Base-by-base conservation (phyloP, 176 grass and related monocot species). In the Thinopyrum elongatum region DNA sequence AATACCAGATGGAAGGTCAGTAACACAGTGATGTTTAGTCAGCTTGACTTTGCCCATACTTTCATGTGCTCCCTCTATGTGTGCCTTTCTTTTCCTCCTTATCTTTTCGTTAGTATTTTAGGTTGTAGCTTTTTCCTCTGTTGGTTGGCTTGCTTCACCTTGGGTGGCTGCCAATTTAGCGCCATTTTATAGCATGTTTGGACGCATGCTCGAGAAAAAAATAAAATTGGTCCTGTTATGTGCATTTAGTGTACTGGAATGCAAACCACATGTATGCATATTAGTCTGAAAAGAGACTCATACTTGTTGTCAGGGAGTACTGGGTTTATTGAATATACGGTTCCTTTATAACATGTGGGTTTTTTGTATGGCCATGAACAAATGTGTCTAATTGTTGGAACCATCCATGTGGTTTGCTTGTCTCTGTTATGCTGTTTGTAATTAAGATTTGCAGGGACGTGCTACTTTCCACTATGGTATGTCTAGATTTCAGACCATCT, bases 1-100 rank as follows among this genome's bases (percentile, higher is more conserved):
- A 80, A 65, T 83, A 86, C 88, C 19, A 93, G 74, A 82, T 94
- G 95, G 95, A 94, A 97, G 90, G 95, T 93, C 90, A 74, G n/a
- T 28, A 27, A 25, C 71, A 74, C 10, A 13, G 71, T 49, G 46
- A 49, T 49, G 46, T 25, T 74, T 17, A 51, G 27, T 15, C 44
- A 57, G 28, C 13, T 57, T 55, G 74, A 57, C 47, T 57, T 33
- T 57, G 17, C 9, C 19, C 17, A 21, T 55, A 29, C 47, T 58
- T 29, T 35, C 22, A 46, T 51, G 59, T 19, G 13, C 35, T 62
- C n/a, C 7, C 58, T 11, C 31, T 36, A 38, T 7, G 26, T 62
- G 13, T 62, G 33, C 38, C 70, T 46, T 70, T 73, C 6, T 25
- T 46, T 46, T 73, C 13, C 12, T 46, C 23, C n/a, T 28, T 44